Evolutionary conservation across 352 stramenopile genomes (phyloP).

Genomic region (Elongisporangium prolatum): DNA sequence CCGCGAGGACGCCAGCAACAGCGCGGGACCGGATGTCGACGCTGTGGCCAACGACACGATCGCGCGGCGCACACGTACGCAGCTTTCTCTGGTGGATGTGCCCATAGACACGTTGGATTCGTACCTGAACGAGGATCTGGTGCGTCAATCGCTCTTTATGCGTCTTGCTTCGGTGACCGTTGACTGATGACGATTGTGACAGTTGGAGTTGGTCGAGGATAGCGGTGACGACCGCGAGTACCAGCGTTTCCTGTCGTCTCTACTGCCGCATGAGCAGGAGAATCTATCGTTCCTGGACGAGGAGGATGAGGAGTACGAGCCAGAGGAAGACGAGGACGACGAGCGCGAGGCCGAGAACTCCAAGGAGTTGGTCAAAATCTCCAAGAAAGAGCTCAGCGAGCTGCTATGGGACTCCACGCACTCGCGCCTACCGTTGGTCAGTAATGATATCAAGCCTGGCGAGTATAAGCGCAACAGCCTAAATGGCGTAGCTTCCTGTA

Average conservation of each 20-base stretch:
- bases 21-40: conserved; percentile 4
- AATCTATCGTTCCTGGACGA: conserved; percentile 82
- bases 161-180: conserved; percentile 5
- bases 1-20: background rate
- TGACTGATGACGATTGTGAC: conserved; percentile 3
- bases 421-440: conserved; percentile 34
- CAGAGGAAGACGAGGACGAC: conserved; percentile 67
- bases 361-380: conserved; percentile 35
- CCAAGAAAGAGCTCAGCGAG: conserved; percentile 79
- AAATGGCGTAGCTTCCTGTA: background rate
- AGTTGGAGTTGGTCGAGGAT: conserved; percentile 17
- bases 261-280: conserved; percentile 66
- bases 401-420: conserved; percentile 80
- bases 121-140: conserved; percentile 14
- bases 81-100: conserved; percentile 73
- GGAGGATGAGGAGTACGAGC: conserved; percentile 79
- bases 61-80: conserved; percentile 62
- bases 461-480: conserved; percentile 1
- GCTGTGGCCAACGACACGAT: conserved; percentile 35
- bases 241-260: conserved; percentile 76
- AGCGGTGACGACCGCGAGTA: conserved; percentile 63
- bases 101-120: conserved; percentile 68
- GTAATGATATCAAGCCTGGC: conserved; percentile 3
- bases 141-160: conserved; percentile 7
- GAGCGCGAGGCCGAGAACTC: conserved; percentile 37